These are phyloP conservation scores for Kodamaea fungicola DNA, from an alignment of 1,139 yeast genomes.

Conservation along the genomic window DNA sequence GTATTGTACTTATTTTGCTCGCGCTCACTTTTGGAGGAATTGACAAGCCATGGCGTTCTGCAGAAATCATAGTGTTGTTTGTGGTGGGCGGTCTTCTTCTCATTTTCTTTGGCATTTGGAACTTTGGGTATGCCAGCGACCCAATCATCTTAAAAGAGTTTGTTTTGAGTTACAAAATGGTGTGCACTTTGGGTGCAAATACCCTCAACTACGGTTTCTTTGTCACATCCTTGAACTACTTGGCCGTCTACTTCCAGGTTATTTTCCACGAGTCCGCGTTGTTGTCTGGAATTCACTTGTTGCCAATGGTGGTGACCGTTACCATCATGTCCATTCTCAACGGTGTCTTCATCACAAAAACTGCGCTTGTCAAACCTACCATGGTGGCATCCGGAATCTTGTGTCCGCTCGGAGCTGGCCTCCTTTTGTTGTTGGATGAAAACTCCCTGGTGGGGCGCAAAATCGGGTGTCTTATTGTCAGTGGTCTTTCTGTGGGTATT, in stretches of 20 bases:
- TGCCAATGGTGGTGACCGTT: constrained; percentile 43
- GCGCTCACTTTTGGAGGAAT: constrained; percentile 52
- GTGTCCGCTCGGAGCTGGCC: constrained; percentile 53
- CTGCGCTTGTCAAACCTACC: constrained; percentile 48
- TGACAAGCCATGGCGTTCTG: constrained; percentile 48
- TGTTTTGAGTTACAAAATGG: constrained; percentile 26
- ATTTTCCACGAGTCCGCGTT: constrained; percentile 29
- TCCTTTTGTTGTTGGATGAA: constrained; percentile 38
- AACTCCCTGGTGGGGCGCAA: constrained; percentile 32
- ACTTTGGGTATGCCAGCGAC: constrained; percentile 39
- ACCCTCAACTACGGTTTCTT: constrained; percentile 9
- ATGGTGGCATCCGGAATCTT: constrained; percentile 41
- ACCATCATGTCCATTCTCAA: constrained; percentile 44
- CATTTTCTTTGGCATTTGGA: constrained; percentile 43
- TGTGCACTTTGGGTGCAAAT: constrained; percentile 5
- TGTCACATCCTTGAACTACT: constrained; percentile 9
- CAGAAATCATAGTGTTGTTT: constrained; percentile 52
- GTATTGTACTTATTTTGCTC: constrained; percentile 42
- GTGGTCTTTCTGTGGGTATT: constrained; percentile 55
- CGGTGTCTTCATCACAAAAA: constrained; percentile 45
- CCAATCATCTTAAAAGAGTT: constrained; percentile 46
- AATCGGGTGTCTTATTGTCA: constrained; percentile 52
- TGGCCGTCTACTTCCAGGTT: constrained; percentile 34
- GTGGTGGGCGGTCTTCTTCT: constrained; percentile 48
- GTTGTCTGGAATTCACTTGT: constrained; percentile 34